These are phyloP conservation scores for Salix exigua DNA, from an alignment of 345 rosid species.

Conservation along the genomic window DNA sequence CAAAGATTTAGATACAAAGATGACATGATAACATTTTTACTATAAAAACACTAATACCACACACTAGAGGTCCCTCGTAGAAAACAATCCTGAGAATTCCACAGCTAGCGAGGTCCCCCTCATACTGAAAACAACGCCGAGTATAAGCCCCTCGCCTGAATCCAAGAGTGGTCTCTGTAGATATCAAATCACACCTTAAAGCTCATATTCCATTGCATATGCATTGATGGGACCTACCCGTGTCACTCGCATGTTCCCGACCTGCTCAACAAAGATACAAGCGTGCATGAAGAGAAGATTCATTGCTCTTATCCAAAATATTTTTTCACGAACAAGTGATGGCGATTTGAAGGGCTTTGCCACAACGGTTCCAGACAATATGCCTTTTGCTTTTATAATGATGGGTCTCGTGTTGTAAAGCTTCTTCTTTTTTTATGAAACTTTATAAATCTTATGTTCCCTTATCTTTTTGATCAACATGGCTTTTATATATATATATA, in stretches of 20 bases:
- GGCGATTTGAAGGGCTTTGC: neutral
- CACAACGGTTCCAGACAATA: neutral
- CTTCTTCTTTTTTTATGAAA: neutral
- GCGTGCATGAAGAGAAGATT: neutral
- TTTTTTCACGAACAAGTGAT: constrained; percentile 4
- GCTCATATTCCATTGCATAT: neutral
- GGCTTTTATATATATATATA: no score
- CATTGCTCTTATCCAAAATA: neutral
- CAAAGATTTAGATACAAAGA: no score
- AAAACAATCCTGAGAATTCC: no score
- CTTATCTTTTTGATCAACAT: neutral
- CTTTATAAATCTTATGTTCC: neutral
- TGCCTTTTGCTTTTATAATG: neutral
- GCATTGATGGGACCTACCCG: constrained; percentile 12
- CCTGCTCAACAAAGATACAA: constrained; percentile 4
- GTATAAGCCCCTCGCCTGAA: neutral
- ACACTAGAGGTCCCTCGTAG: no score
- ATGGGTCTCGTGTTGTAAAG: neutral
- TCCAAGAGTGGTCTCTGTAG: neutral
- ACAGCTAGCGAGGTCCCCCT: neutral
- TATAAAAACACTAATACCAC: neutral
- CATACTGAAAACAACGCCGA: no score
- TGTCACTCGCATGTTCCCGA: constrained; percentile 9
- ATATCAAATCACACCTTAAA: neutral
- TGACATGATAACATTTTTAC: no score